Evolutionary conservation across 768 basidiomycete species (phyloP).

Genomic region (Lentinula sp.): DNA sequence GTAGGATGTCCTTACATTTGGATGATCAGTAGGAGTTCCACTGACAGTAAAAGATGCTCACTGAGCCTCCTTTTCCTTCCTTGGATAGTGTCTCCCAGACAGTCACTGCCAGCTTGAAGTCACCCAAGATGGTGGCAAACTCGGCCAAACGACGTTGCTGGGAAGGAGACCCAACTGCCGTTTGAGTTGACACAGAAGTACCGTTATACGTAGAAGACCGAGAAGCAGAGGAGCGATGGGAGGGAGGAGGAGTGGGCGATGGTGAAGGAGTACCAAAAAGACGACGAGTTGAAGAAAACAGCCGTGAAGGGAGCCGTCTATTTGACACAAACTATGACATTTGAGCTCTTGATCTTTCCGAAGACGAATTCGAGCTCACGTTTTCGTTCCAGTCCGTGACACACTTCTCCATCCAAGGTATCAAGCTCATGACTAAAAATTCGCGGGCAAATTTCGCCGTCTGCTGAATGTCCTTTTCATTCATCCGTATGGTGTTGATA

Average conservation of each 20-base stretch:
- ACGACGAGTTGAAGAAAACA: constrained; percentile 84
- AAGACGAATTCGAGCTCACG: constrained; percentile 27
- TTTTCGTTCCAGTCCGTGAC: constrained; percentile 92
- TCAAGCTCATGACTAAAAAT: constrained; percentile 80
- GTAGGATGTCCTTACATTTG: constrained; percentile 67
- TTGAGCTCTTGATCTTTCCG: constrained; percentile 5
- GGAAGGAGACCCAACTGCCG: constrained; percentile 36
- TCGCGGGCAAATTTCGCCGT: constrained; percentile 79
- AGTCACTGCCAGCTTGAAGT: constrained; percentile 74
- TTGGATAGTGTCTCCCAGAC: constrained; percentile 88
- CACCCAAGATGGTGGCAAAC: constrained; percentile 89
- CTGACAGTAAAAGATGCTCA: constrained; percentile 28
- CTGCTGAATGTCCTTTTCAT: constrained; percentile 68
- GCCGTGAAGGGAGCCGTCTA: constrained; percentile 70
- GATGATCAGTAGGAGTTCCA: background rate
- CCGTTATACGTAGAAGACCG: constrained; percentile 29
- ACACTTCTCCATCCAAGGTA: constrained; percentile 97
- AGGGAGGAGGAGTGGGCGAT: constrained; percentile 38
- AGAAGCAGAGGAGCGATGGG: constrained; percentile 29
- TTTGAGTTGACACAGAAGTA: constrained; percentile 13
- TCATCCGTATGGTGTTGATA: constrained; percentile 46
- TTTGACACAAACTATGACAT: constrained; percentile 60
- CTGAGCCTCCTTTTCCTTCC: constrained; percentile 83
- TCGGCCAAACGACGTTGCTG: constrained; percentile 90
- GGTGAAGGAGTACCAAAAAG: constrained; percentile 65